Evolutionary conservation across 257 asterid genomes (phyloP), one percentile per base, ranked within the genome.

Genomic region (Solanum gracilifrons): DNA sequence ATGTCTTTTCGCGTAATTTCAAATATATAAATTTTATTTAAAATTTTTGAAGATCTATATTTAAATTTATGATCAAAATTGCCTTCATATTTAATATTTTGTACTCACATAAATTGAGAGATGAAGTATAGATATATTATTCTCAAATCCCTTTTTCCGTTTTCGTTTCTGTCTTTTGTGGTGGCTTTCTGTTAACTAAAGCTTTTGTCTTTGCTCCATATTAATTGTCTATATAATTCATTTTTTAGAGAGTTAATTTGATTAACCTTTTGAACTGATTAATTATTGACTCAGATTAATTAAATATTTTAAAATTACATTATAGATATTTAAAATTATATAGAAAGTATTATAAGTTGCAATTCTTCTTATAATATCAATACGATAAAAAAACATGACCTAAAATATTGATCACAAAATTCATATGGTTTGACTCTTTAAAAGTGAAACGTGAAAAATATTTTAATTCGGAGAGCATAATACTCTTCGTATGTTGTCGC

Each of bases 41-140:
- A 66, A 0, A 0, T 9, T 5, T 25, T 27, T 0, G 4, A 27
- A 27, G 0, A 0, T 10, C 3, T 12, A 27, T 66, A 27, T 71
- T 31, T 3, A 31, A 71, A 71, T 29, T 68, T 31, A 16, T 15
- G 21, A 6, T 71, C 13, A 16, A 71, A 71, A 11, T 32, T 2
- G 1, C 7, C 0, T 5, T 71, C 39, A 32, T 15, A 71, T 21
- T 58, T 0, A 58, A 7, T 58, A 20, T 71, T 69, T 69, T 15
- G 39, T 32, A 71, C 25, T 31, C n/a, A 8, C 41, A 31, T 12
- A 20, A 0, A 11, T 36, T 10, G n/a, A 31, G n/a, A 23, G 21
- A 13, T 2, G 1, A 4, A 21, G 5, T 37, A 25, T 11, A 76
- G 6, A 7, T 32, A 71, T 36, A 21, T 21, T 11, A 74, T 74